Evolutionary conservation across 2,329 filamentous ascomycete species (phyloP).

Genomic region (Colletotrichum salicis): DNA sequence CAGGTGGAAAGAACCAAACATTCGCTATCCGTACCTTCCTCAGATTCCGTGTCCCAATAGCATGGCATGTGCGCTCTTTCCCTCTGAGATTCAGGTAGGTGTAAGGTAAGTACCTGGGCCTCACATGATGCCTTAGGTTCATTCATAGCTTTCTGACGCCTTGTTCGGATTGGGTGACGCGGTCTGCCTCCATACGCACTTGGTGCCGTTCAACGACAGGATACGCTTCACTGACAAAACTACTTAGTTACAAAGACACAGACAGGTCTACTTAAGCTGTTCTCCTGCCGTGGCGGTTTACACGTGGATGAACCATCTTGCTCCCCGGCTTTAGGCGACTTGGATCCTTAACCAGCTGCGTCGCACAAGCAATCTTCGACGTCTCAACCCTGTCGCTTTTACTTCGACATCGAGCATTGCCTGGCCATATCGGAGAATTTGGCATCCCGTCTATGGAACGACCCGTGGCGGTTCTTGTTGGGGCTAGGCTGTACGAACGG

Average conservation of each 20-base stretch:
- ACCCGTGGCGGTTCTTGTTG: not conserved
- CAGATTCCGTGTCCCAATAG: too few species aligned
- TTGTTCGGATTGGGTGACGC: not conserved
- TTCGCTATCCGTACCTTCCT: too few species aligned
- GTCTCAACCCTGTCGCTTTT: slow-evolving; percentile 1
- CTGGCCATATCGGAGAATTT: slow-evolving; percentile 17
- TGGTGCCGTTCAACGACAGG: not conserved
- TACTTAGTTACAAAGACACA: not conserved
- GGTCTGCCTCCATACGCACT: not conserved
- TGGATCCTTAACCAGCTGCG: not conserved
- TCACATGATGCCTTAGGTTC: too few species aligned
- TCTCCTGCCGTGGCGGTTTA: not conserved
- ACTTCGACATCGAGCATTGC: not conserved
- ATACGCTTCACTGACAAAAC: not conserved
- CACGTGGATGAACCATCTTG: slow-evolving; percentile 1
- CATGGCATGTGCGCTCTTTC: not conserved
- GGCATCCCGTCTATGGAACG: slow-evolving; percentile 8
- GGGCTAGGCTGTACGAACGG: not conserved
- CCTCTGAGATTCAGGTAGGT: too few species aligned
- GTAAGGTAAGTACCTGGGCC: too few species aligned
- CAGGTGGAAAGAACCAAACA: not conserved
- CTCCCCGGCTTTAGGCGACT: not conserved
- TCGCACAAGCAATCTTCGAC: not conserved
- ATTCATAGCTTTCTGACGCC: not conserved
- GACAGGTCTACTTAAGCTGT: not conserved